Evolutionary conservation across 768 basidiomycete genomes (phyloP).

Genomic region (Tricholoma flavovirens): DNA sequence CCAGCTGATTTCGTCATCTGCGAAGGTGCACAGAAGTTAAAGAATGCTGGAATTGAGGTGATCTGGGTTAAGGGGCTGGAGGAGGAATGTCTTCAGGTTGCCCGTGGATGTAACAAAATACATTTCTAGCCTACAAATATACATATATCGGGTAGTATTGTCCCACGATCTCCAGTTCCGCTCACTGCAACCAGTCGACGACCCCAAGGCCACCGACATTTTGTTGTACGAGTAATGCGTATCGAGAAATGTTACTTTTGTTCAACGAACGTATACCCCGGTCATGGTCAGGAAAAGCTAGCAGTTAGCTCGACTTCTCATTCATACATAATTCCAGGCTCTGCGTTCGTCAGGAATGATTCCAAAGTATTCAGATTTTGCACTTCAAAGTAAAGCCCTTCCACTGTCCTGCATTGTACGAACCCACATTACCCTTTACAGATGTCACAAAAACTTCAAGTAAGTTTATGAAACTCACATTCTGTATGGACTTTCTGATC

Average conservation of each 20-base stretch:
- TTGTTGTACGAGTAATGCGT: constrained; percentile 66
- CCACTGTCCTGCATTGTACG: not conserved
- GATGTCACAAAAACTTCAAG: constrained; percentile 99
- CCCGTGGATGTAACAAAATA: constrained; percentile 66
- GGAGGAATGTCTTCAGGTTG: constrained; percentile 73
- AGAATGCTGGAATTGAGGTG: constrained; percentile 66
- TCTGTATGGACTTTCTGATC: not conserved
- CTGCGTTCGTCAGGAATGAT: constrained; percentile 96
- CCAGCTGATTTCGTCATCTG: constrained; percentile 94
- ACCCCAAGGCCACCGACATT: not conserved
- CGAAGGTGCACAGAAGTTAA: constrained; percentile 74
- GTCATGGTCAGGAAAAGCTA: constrained; percentile 62
- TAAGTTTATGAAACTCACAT: constrained; percentile 27
- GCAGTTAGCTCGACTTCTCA: not conserved
- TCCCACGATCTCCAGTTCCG: constrained; percentile 10
- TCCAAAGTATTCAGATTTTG: constrained; percentile 98
- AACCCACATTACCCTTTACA: constrained; percentile 21
- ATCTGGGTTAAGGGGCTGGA: constrained; percentile 73
- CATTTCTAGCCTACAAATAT: too few species aligned
- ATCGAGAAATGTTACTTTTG: constrained; percentile 99
- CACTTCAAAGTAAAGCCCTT: constrained; percentile 76
- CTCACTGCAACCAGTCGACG: constrained; percentile 13
- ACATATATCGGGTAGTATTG: not conserved
- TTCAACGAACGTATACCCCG: constrained; percentile 94
- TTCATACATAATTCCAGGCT: constrained; percentile 40